Percentiles rank a stretch among this genome's conserved stretches.
Evolutionary conservation across 345 rosid genomes (phyloP).

Genomic region (Microcos paniculata): DNA sequence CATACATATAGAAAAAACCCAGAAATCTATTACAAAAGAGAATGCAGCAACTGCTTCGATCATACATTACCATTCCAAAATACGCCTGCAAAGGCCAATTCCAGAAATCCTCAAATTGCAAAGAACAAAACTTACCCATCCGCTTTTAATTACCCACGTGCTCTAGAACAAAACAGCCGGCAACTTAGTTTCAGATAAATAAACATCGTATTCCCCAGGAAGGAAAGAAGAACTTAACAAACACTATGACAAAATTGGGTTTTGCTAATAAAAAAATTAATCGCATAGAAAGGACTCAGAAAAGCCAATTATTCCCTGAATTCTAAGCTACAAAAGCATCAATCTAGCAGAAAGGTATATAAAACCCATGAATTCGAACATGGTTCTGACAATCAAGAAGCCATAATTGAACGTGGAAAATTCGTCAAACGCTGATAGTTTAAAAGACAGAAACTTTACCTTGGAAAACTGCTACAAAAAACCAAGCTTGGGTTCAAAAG

Average conservation of each 20-base stretch:
- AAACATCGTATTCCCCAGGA: neutral
- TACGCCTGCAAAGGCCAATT: neutral
- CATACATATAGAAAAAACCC: neutral
- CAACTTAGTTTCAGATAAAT: neutral
- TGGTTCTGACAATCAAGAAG: neutral
- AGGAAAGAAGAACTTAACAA: neutral
- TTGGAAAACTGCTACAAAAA: neutral
- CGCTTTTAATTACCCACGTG: neutral
- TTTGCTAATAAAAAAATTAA: neutral
- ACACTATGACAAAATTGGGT: neutral
- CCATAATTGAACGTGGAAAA: neutral
- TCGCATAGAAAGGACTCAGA: neutral
- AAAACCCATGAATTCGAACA: neutral
- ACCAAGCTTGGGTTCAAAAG: neutral
- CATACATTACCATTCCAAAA: neutral
- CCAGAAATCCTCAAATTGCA: neutral
- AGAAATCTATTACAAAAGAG: neutral
- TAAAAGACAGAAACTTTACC: neutral
- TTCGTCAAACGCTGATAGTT: neutral
- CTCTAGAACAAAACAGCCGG: neutral
- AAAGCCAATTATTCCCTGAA: neutral
- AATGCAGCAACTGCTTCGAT: neutral
- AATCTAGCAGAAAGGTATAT: neutral
- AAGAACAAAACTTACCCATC: neutral
- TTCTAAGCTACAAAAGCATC: neutral